phyloP scores from a whole-genome alignment of 2,329 filamentous ascomycete species.

The Botrytis paeoniae region DNA sequence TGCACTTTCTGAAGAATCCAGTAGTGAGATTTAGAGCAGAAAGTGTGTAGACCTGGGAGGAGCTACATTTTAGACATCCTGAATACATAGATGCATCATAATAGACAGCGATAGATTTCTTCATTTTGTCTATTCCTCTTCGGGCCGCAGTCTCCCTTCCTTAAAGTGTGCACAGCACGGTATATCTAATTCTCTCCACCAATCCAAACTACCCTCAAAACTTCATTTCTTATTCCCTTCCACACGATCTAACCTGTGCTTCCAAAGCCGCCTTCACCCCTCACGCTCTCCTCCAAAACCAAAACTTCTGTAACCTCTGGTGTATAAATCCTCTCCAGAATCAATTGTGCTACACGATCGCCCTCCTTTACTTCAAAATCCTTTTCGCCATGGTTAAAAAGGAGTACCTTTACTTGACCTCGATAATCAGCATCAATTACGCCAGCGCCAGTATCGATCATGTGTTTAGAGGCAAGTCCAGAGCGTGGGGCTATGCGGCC shows the following conservation, averaged over 20 bases:
- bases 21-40: conserved; percentile 59
- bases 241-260: conserved; percentile 62
- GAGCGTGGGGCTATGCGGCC: conserved; percentile 87
- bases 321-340: conserved; percentile 91
- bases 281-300: conserved; percentile 83
- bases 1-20: conserved; percentile 65
- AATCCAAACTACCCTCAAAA: conserved; percentile 1
- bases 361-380: conserved; percentile 82
- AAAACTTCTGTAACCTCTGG: conserved; percentile 88
- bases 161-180: neutral
- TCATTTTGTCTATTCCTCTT: neutral
- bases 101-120: neutral
- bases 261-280: conserved; percentile 87
- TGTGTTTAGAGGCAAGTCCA: conserved; percentile 89
- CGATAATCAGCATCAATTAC: conserved; percentile 98
- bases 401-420: conserved; percentile 86
- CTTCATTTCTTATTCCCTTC: neutral
- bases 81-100: neutral
- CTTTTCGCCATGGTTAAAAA: conserved; percentile 85
- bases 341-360: conserved; percentile 88
- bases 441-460: conserved; percentile 92
- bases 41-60: conserved; percentile 39
- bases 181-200: neutral
- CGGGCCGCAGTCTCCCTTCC: neutral
- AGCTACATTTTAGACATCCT: neutral